Base-by-base conservation (phyloP, 2,329 filamentous ascomycete genomes). In the Cordyceps javanica region DNA sequence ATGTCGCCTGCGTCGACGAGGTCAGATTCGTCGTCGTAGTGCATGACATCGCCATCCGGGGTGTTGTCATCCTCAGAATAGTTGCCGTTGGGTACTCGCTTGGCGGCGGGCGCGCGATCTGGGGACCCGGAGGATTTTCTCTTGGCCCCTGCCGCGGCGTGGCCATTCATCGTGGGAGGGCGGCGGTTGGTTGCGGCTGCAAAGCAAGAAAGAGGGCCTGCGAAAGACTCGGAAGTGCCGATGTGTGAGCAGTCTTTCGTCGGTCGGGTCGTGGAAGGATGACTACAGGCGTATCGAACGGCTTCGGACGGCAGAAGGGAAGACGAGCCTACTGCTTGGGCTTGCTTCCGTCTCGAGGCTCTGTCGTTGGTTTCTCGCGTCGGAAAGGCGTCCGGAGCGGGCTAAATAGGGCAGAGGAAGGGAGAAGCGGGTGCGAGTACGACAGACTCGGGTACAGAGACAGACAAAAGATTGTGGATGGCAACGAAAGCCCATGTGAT, bases 21-120 rank as follows among this genome's bases (percentile, higher is more conserved):
- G n/a, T 73, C 75, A 10, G 73, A 72, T 42, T 74, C 71, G 51
- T 72, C 74, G 36, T 74, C 73, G 57, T 75, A 73, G 34, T 70
- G 67, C 50, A 66, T 65, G 1, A 65, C 60, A 41, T 69, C 65
- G 59, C 67, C 62, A 58, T 80, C 77, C 41, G 79, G 76, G 5
- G 77, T 80, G 61, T 80, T 78, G 62, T 77, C 75, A 62, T 75
- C 76, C 42, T 74, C 73, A 10, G 77, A 76, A n/a, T 74, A 68
- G 65, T 76, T 79, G 63, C 77, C 77, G 62, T 80, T 81, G 60
- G 71, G 62, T 10, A 66, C 57, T 58, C 71, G 68, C 68, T 74
- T 74, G 28, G 69, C 62, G 3, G 70, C 68, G 39, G 69, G 70
- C 54, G 62, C 64, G 44, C 68, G 63, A 56, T 74, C 73, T 44